Conservation (phyloP, 768 basidiomycete species). For the Lanmaoa pseudosensibilis region DNA sequence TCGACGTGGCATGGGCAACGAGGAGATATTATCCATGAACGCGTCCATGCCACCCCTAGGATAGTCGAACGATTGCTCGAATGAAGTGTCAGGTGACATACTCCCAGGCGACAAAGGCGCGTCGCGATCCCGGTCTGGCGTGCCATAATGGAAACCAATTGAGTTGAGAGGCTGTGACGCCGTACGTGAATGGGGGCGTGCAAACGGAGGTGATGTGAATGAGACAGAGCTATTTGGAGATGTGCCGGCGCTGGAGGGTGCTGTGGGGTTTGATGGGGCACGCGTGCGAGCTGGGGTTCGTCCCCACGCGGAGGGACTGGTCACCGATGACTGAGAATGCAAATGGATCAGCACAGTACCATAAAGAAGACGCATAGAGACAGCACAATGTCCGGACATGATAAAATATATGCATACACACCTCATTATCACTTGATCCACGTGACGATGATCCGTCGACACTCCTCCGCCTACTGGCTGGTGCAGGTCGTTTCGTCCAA, state of each 20-base stretch:
- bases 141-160: conserved; percentile 43
- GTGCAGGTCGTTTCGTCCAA: conserved; percentile 69
- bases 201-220: conserved; percentile 44
- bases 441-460: conserved; percentile 55
- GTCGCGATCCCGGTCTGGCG: conserved; percentile 39
- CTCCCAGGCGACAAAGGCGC: conserved; percentile 27
- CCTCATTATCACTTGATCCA: conserved; percentile 71
- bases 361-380: not conserved
- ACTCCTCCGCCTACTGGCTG: conserved; percentile 69
- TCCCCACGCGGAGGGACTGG: conserved; percentile 46
- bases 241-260: conserved; percentile 31
- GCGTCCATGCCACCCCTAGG: conserved; percentile 35
- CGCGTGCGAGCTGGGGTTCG: conserved; percentile 52
- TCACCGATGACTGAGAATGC: conserved; percentile 32
- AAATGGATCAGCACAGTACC: conserved; percentile 11
- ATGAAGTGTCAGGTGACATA: conserved; percentile 38
- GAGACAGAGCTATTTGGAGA: conserved; percentile 44
- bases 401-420: conserved; percentile 31
- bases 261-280: conserved; percentile 70
- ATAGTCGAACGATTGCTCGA: conserved; percentile 40
- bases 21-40: conserved; percentile 49
- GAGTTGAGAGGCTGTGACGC: conserved; percentile 47
- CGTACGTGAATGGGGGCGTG: conserved; percentile 67
- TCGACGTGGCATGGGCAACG: conserved; percentile 57
- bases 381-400: not conserved